Evolutionary conservation across 495 filamentous ascomycete species (phyloP).

Genomic region (Melanomma pulvis-pyrius): DNA sequence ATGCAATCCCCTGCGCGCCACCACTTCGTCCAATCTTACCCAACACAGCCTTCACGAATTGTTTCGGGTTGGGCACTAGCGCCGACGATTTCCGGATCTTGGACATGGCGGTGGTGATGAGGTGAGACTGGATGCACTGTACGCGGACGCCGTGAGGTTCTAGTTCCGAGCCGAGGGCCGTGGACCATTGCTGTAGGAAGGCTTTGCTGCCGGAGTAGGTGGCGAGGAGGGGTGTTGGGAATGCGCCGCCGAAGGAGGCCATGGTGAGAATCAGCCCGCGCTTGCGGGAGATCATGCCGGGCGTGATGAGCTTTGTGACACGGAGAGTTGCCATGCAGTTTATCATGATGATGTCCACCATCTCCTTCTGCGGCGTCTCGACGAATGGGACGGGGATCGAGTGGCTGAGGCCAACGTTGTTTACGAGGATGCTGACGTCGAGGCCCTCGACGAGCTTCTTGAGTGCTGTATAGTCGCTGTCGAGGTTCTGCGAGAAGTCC

Average conservation of each 20-base stretch:
- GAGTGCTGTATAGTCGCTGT: constrained; percentile 75
- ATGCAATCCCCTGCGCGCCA: constrained; percentile 71
- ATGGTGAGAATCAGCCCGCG: constrained; percentile 93
- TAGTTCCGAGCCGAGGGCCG: constrained; percentile 80
- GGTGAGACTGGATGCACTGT: constrained; percentile 83
- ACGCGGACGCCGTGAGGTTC: constrained; percentile 78
- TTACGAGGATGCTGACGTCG: constrained; percentile 86
- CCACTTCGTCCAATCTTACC: constrained; percentile 79
- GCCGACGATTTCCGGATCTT: constrained; percentile 81
- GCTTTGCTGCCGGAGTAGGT: constrained; percentile 98
- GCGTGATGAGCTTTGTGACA: constrained; percentile 80
- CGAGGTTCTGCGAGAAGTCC: constrained; percentile 81
- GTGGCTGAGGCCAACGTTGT: constrained; percentile 96
- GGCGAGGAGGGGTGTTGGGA: constrained; percentile 89
- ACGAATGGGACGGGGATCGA: constrained; percentile 88
- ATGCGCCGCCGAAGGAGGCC: constrained; percentile 89
- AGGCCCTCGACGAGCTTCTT: constrained; percentile 66
- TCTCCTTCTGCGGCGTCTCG: constrained; percentile 73
- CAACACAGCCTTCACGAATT: constrained; percentile 78
- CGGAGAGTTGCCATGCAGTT: constrained; percentile 89
- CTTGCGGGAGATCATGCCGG: constrained; percentile 78
- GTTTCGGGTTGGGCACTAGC: constrained; percentile 76
- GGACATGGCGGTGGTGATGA: constrained; percentile 93
- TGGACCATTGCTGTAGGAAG: constrained; percentile 96
- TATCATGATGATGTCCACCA: constrained; percentile 87